These are phyloP conservation scores for Gossypium gossypioides DNA, from an alignment of 441 rosid species.

Conservation along the genomic window DNA sequence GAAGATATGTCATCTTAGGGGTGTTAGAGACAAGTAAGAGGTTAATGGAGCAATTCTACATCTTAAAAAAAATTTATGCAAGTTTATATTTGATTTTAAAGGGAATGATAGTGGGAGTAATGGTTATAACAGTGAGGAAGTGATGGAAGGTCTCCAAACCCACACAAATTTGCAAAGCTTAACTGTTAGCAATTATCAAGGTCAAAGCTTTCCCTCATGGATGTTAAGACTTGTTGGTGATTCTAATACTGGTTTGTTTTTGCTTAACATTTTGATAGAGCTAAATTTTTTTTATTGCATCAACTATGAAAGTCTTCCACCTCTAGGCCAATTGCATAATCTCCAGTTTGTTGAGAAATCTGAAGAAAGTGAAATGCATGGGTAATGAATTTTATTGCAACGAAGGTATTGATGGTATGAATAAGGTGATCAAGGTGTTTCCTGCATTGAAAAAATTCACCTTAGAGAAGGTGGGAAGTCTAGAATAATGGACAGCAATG, in stretches of 20 bases:
- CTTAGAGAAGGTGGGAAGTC: background rate
- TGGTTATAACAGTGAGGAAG: slow-evolving; percentile 7
- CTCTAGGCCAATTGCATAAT: slow-evolving; percentile 14
- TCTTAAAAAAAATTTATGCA: background rate
- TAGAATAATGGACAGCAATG: background rate
- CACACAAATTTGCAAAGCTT: slow-evolving; percentile 11
- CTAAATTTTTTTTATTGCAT: background rate
- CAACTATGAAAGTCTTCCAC: background rate
- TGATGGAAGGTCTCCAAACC: slow-evolving; percentile 21
- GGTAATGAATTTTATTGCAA: background rate
- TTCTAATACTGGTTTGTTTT: background rate
- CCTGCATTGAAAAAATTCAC: background rate
- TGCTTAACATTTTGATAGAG: background rate
- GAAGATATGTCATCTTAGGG: background rate
- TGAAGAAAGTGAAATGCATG: slow-evolving; percentile 10
- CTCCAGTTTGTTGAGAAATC: background rate
- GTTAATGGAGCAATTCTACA: background rate
- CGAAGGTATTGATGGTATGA: background rate
- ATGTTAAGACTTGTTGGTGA: background rate
- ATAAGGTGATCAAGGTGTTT: background rate
- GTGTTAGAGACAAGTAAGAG: background rate
- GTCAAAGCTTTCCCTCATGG: background rate
- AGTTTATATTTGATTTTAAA: background rate
- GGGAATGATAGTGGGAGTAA: background rate
- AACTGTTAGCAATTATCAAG: background rate